phyloP scores from a whole-genome alignment of 495 filamentous ascomycete genomes.

The Penicillium pancosmium region DNA sequence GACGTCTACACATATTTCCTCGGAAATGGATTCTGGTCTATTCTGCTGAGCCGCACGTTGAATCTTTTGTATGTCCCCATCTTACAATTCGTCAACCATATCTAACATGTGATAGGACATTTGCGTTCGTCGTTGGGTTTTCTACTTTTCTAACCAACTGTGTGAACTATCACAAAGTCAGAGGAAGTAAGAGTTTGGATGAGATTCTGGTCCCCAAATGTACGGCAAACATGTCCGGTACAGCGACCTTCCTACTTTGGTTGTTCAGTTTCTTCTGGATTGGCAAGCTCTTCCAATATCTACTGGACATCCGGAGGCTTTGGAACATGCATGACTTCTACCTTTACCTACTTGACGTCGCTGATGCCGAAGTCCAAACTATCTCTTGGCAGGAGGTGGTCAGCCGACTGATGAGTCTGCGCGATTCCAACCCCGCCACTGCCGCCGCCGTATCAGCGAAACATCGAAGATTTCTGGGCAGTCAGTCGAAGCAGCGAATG shows the following conservation, averaged over 20 bases:
- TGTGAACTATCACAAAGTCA: conserved; percentile 77
- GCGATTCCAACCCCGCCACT: conserved; percentile 85
- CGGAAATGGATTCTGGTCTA: conserved; percentile 88
- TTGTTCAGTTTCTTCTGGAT: conserved; percentile 87
- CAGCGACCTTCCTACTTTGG: conserved; percentile 80
- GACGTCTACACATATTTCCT: conserved; percentile 91
- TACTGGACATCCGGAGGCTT: conserved; percentile 75
- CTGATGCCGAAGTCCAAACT: conserved; percentile 92
- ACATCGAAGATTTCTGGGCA: conserved; percentile 71
- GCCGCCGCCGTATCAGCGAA: conserved; percentile 64
- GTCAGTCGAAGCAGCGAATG: conserved; percentile 90
- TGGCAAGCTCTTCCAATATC: conserved; percentile 71
- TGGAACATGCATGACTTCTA: conserved; percentile 87
- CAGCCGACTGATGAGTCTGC: conserved; percentile 79
- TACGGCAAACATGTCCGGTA: conserved; percentile 81
- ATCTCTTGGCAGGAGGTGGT: conserved; percentile 96
- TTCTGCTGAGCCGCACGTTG: conserved; percentile 68
- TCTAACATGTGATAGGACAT: conserved; percentile 47
- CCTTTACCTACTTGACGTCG: conserved; percentile 78
- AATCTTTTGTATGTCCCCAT: conserved; percentile 69
- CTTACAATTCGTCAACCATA: background rate
- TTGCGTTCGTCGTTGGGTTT: conserved; percentile 82
- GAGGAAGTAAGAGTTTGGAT: conserved; percentile 71
- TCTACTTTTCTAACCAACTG: conserved; percentile 85
- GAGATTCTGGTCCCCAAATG: conserved; percentile 82